These are phyloP conservation scores for Mucor plumbeus DNA, from an alignment of 371 early-diverging fungal species.

Conservation along the genomic window DNA sequence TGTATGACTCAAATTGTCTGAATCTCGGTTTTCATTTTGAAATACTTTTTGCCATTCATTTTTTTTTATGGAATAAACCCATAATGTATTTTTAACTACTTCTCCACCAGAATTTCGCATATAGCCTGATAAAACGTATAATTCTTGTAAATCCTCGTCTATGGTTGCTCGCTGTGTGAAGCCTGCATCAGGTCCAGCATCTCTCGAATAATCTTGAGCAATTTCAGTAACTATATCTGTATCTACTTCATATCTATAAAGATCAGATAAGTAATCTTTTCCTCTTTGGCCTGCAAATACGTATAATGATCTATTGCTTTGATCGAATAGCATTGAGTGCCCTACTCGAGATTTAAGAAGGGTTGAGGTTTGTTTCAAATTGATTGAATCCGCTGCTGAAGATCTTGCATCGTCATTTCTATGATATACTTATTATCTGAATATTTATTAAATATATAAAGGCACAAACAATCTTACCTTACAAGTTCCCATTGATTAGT, in stretches of 20 bases:
- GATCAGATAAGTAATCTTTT: slow-evolving; percentile 77
- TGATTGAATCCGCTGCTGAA: slow-evolving; percentile 8
- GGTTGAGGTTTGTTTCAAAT: slow-evolving; percentile 30
- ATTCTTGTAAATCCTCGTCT: slow-evolving; percentile 74
- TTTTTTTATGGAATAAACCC: slow-evolving; percentile 71
- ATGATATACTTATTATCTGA: slow-evolving; percentile 11
- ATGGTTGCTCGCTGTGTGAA: slow-evolving; percentile 90
- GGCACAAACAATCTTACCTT: slow-evolving; percentile 36
- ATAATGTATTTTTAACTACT: slow-evolving; percentile 72
- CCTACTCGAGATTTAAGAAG: slow-evolving; percentile 81
- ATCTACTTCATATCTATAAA: slow-evolving; percentile 83
- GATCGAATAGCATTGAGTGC: slow-evolving; percentile 90
- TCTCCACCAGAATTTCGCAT: slow-evolving; percentile 45
- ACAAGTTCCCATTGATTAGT: slow-evolving; percentile 70
- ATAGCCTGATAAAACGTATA: slow-evolving; percentile 80
- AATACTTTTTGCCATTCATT: slow-evolving; percentile 80
- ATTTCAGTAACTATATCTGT: slow-evolving; percentile 76
- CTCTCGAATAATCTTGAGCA: slow-evolving; percentile 69
- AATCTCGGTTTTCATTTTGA: slow-evolving; percentile 65
- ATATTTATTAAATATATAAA: too few relatives aligned
- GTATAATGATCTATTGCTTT: slow-evolving; percentile 71
- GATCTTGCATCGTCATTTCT: slow-evolving; percentile 21
- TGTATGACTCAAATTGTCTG: slow-evolving; percentile 50
- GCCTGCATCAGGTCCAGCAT: slow-evolving; percentile 77
- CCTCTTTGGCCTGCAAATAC: slow-evolving; percentile 91